These are phyloP conservation scores for Plantago coronopus DNA, from an alignment of 305 asterid genomes.

Conservation along the genomic window DNA sequence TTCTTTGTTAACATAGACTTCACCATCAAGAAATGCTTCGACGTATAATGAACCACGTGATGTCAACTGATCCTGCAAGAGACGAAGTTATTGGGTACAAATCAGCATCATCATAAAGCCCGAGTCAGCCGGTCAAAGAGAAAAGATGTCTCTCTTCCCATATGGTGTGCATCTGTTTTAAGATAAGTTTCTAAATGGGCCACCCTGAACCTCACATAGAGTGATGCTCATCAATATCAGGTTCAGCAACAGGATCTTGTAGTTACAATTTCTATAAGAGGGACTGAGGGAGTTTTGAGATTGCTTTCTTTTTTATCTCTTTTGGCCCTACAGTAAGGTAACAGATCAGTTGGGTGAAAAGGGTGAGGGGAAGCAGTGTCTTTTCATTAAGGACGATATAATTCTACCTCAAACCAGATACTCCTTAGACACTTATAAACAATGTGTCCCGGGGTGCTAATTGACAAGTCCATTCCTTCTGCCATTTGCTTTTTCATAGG, in stretches of 20 bases:
- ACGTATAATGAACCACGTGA: slow-evolving; percentile 43
- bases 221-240: neutral
- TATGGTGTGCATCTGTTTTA: neutral
- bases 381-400: slow-evolving; percentile 28
- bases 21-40: slow-evolving; percentile 29
- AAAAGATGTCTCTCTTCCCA: slow-evolving; percentile 16
- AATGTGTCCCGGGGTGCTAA: slow-evolving; percentile 54
- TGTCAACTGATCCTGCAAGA: slow-evolving; percentile 64
- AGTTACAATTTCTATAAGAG: neutral
- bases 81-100: slow-evolving; percentile 17
- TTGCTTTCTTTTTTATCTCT: neutral
- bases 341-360: slow-evolving; percentile 21
- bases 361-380: slow-evolving; percentile 1
- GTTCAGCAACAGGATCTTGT: neutral
- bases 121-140: slow-evolving; percentile 29
- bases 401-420: slow-evolving; percentile 75
- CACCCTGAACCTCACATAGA: neutral
- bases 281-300: neutral
- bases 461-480: slow-evolving; percentile 32
- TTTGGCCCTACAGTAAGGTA: slow-evolving; percentile 16
- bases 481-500: slow-evolving; percentile 31
- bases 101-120: slow-evolving; percentile 16
- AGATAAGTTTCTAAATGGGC: neutral
- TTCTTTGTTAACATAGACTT: slow-evolving; percentile 29
- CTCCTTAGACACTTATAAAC: slow-evolving; percentile 57